A percentile compares a stretch with the other conserved stretches of the same genome.
phyloP scores from a whole-genome alignment of 345 rosid genomes.

The Populus alba region DNA sequence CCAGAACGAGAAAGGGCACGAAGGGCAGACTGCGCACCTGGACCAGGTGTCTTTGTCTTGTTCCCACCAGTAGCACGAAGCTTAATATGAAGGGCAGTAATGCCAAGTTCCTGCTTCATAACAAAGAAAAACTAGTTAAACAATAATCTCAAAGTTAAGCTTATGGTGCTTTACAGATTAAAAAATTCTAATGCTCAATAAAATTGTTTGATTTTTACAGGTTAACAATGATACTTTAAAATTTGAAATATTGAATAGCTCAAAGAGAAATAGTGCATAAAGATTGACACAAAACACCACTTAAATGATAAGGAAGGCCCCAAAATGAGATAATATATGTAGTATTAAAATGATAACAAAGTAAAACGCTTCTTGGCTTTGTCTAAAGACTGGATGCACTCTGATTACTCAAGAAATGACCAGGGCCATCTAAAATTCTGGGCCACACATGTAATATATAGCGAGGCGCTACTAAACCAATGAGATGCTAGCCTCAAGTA shows the following conservation, averaged over 20 bases:
- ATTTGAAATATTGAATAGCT: background rate
- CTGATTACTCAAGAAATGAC: background rate
- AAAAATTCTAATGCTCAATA: background rate
- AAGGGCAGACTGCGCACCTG: constrained; percentile 35
- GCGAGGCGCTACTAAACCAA: background rate
- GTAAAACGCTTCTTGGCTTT: background rate
- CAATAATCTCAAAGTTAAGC: background rate
- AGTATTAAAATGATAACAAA: background rate
- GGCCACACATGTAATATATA: background rate
- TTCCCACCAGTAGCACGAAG: constrained; percentile 38
- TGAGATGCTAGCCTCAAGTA: background rate
- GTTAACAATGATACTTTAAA: background rate
- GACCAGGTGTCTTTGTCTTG: constrained; percentile 35
- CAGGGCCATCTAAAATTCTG: background rate
- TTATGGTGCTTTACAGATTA: background rate
- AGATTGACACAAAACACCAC: background rate
- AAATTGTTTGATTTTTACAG: background rate
- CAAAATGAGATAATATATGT: background rate
- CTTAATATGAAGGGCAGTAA: constrained; percentile 32
- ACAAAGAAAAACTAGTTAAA: background rate
- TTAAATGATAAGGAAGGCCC: background rate
- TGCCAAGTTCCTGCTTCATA: constrained; percentile 26
- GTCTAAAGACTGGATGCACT: background rate
- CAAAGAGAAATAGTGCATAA: background rate
- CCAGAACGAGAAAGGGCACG: constrained; percentile 36